Percentiles rank a stretch among this genome's conserved stretches.
Evolutionary conservation across 2,329 filamentous ascomycete genomes (phyloP).

Genomic region (Pseudogymnoascus sp.): DNA sequence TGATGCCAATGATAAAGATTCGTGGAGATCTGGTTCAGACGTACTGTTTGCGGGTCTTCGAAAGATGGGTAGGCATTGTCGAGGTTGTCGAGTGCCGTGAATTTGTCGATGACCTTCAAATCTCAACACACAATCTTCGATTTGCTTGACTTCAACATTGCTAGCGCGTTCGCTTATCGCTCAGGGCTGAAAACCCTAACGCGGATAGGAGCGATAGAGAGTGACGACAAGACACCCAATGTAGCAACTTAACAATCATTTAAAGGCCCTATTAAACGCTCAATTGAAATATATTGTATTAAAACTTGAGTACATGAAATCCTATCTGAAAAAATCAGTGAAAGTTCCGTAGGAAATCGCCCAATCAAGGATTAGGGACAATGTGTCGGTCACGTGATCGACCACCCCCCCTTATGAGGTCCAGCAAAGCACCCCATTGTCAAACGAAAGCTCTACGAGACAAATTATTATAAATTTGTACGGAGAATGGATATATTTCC

Average conservation of each 20-base stretch:
- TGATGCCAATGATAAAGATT: conserved; percentile 1
- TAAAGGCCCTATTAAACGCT: background rate
- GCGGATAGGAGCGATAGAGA: background rate
- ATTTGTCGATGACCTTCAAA: conserved; percentile 8
- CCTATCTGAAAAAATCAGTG: background rate
- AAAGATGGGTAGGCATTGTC: conserved; percentile 67
- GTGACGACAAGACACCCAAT: background rate
- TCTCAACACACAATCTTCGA: conserved; percentile 2
- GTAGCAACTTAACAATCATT: background rate
- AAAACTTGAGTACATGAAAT: background rate
- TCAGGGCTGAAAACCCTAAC: conserved; percentile 6
- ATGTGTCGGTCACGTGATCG: background rate
- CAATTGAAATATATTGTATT: background rate
- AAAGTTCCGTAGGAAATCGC: background rate
- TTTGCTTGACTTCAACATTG: conserved; percentile 5
- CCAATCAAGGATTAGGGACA: background rate
- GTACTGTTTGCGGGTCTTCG: conserved; percentile 73
- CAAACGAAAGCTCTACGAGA: background rate
- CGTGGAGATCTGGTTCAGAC: conserved; percentile 30
- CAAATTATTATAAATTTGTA: background rate
- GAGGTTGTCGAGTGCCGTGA: conserved; percentile 22
- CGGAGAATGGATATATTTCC: background rate
- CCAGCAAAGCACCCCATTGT: background rate
- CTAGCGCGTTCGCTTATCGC: conserved; percentile 7
- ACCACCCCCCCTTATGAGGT: background rate